phyloP scores from a whole-genome alignment of 2,329 filamentous ascomycete species.

The Fusarium praegraminearum region DNA sequence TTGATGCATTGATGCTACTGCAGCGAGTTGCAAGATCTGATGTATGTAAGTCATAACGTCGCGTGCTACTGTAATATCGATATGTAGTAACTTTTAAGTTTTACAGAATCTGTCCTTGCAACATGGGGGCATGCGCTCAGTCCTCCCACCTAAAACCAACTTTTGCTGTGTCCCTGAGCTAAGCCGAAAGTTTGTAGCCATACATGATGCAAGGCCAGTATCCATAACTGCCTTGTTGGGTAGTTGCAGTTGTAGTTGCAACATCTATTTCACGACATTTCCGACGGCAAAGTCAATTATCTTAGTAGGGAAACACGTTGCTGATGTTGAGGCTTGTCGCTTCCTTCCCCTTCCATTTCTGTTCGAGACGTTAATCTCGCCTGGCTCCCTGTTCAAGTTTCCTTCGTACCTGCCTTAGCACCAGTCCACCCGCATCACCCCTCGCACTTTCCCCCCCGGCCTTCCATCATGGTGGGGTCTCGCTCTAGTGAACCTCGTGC shows the following conservation, averaged over 20 bases:
- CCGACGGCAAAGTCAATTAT: neutral
- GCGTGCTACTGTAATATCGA: neutral
- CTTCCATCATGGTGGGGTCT: conserved; percentile 33
- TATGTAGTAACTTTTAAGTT: neutral
- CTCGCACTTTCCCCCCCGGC: conserved; percentile 8
- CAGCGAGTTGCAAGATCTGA: neutral
- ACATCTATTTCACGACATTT: neutral
- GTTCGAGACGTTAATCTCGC: conserved; percentile 44
- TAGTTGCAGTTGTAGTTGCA: neutral
- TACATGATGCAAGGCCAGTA: conserved; percentile 1
- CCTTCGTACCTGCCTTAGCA: conserved; percentile 46
- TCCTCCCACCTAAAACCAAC: conserved; percentile 20
- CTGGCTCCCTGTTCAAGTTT: conserved; percentile 34
- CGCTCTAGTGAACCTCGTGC: conserved; percentile 41
- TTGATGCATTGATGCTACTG: neutral
- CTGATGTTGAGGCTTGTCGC: conserved; percentile 4
- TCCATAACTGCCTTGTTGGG: neutral
- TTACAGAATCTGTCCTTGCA: neutral
- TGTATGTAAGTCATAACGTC: neutral
- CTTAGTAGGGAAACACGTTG: neutral
- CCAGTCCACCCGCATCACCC: conserved; percentile 30
- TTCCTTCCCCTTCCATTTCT: conserved; percentile 32
- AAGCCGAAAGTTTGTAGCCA: conserved; percentile 27
- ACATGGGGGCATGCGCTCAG: conserved; percentile 19
- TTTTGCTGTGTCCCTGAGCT: conserved; percentile 18